phyloP scores from a whole-genome alignment of 305 asterid species.

The Ilex paraguariensis region DNA sequence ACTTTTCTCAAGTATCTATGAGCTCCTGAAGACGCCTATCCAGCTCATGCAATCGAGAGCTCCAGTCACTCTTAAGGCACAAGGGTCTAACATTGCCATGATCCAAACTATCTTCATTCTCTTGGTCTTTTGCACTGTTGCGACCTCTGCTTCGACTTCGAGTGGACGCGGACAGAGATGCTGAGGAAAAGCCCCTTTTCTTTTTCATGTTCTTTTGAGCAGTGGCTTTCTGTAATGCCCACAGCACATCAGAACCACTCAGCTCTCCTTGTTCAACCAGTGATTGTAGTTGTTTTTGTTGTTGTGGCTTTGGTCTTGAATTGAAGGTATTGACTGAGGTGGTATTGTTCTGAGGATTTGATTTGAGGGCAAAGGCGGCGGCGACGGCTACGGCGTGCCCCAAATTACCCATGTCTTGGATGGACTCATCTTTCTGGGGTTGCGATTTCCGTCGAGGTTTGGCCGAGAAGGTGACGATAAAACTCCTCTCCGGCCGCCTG shows the following conservation, averaged over 20 bases:
- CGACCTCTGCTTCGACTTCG: background rate
- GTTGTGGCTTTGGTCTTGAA: background rate
- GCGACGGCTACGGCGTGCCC: background rate
- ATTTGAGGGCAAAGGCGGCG: background rate
- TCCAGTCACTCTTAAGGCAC: constrained; percentile 28
- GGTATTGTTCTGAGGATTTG: background rate
- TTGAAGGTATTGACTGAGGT: background rate
- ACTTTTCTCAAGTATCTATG: constrained; percentile 1
- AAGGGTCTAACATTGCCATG: constrained; percentile 15
- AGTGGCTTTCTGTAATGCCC: constrained; percentile 18
- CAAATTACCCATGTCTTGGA: background rate
- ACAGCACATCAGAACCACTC: constrained; percentile 21
- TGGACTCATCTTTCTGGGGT: background rate
- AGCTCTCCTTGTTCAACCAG: background rate
- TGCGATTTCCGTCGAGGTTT: background rate
- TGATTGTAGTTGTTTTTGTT: background rate
- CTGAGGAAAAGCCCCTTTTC: background rate
- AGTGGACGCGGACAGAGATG: too few species aligned
- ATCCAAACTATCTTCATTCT: background rate
- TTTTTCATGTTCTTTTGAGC: constrained; percentile 19
- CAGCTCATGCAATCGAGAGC: constrained; percentile 22
- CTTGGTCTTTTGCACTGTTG: background rate
- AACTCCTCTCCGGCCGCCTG: background rate
- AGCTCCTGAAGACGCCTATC: constrained; percentile 24
- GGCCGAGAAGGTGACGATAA: background rate